These are phyloP conservation scores for Zelopaecilomyces penicillatus DNA, from an alignment of 2,329 filamentous ascomycete genomes.

Conservation along the genomic window DNA sequence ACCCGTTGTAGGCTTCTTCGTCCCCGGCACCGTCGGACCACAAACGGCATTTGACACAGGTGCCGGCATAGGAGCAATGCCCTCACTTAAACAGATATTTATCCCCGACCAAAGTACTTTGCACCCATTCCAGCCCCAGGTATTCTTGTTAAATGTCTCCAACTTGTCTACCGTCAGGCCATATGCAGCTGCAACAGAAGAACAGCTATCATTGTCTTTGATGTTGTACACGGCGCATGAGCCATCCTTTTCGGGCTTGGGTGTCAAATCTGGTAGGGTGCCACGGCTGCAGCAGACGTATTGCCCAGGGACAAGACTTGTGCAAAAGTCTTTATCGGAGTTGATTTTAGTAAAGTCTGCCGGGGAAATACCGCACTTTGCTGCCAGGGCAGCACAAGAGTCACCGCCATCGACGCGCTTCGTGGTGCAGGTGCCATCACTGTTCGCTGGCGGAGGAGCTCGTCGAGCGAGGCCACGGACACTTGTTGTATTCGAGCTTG, in stretches of 20 bases:
- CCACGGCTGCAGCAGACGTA: constrained; percentile 30
- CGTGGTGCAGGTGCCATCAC: constrained; percentile 10
- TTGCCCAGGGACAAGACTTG: constrained; percentile 22
- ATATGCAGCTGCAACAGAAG: constrained; percentile 17
- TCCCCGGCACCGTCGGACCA: constrained; percentile 16
- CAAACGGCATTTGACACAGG: constrained; percentile 13
- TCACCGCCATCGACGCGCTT: constrained; percentile 20
- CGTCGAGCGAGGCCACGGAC: not conserved
- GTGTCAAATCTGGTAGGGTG: constrained; percentile 23
- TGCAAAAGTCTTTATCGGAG: constrained; percentile 22
- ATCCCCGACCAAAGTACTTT: constrained; percentile 6
- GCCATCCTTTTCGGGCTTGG: constrained; percentile 26
- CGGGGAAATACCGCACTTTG: constrained; percentile 29
- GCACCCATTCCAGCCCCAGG: constrained; percentile 18
- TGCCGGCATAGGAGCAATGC: constrained; percentile 15
- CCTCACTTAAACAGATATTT: constrained; percentile 15
- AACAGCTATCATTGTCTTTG: constrained; percentile 24
- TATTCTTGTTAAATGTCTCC: constrained; percentile 16
- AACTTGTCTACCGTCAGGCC: constrained; percentile 12
- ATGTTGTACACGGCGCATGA: constrained; percentile 26
- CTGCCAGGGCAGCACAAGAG: constrained; percentile 27
- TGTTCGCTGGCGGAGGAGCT: constrained; percentile 9
- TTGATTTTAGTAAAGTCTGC: constrained; percentile 33
- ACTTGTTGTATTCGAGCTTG: not conserved
- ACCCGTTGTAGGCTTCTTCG: constrained; percentile 10